A percentile compares a stretch with the other conserved stretches of the same genome.
These are phyloP conservation scores for Citrus reticulata DNA, from an alignment of 345 rosid genomes.

Conservation along the genomic window DNA sequence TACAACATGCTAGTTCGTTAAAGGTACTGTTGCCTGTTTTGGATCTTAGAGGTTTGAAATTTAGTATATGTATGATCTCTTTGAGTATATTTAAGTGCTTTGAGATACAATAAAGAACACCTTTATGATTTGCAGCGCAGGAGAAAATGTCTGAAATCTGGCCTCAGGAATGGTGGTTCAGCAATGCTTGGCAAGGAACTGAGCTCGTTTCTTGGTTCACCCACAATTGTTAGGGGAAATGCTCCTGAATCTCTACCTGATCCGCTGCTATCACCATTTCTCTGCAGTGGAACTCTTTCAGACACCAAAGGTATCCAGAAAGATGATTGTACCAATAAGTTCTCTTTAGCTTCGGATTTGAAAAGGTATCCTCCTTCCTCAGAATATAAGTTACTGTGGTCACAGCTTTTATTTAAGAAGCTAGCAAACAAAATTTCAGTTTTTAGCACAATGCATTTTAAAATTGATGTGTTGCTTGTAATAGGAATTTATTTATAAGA, in stretches of 20 bases:
- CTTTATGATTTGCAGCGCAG: conserved; percentile 36
- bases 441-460: not conserved
- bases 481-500: not conserved
- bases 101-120: conserved; percentile 1
- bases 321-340: conserved; percentile 23
- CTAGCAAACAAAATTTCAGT: not conserved
- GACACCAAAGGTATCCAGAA: conserved; percentile 20
- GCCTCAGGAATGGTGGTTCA: conserved; percentile 30
- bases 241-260: conserved; percentile 29
- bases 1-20: conserved; percentile 44
- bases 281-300: conserved; percentile 22
- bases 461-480: not conserved
- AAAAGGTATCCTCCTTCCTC: conserved; percentile 32
- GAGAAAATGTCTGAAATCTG: conserved; percentile 39
- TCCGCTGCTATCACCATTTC: conserved; percentile 46
- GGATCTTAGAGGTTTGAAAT: not conserved
- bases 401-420: not conserved
- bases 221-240: conserved; percentile 27
- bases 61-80: not conserved
- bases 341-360: conserved; percentile 13
- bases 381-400: not conserved
- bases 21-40: conserved; percentile 33
- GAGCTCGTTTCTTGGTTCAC: conserved; percentile 38
- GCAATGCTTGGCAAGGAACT: conserved; percentile 43
- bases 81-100: conserved; percentile 5